Evolutionary conservation across 2,329 filamentous ascomycete species (phyloP).

Genomic region (Penicillium palitans): DNA sequence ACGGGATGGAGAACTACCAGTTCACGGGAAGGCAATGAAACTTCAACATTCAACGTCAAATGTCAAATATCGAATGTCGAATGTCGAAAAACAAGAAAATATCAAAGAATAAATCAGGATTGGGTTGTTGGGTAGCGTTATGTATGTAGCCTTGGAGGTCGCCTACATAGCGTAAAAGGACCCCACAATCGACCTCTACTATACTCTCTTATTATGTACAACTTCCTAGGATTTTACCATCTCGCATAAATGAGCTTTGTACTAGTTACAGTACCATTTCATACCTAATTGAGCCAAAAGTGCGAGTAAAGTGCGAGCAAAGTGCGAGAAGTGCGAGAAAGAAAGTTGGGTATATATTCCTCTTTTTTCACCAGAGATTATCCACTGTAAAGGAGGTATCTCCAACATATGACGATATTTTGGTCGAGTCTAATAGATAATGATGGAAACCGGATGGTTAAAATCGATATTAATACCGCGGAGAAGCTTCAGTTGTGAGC

Average conservation of each 20-base stretch:
- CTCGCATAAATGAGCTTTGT: neutral
- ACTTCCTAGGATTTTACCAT: neutral
- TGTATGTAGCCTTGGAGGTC: too few relatives aligned
- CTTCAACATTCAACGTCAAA: neutral
- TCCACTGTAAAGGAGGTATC: neutral
- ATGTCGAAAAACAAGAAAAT: neutral
- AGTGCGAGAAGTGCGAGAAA: neutral
- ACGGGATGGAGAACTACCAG: neutral
- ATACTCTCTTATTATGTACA: neutral
- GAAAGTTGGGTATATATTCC: too few relatives aligned
- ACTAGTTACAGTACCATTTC: neutral
- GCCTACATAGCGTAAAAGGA: neutral
- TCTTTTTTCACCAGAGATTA: too few relatives aligned
- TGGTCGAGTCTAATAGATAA: neutral
- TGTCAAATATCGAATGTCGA: neutral
- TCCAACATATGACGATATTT: neutral
- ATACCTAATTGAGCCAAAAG: too few relatives aligned
- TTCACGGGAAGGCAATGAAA: neutral
- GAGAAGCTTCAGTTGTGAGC: neutral
- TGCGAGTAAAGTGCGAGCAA: too few relatives aligned
- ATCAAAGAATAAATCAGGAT: neutral
- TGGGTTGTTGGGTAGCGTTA: neutral
- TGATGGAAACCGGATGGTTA: neutral
- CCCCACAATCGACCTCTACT: neutral
- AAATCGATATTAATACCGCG: neutral